phyloP scores from a whole-genome alignment of 2,329 filamentous ascomycete genomes.

The Grosmannia huntii region DNA sequence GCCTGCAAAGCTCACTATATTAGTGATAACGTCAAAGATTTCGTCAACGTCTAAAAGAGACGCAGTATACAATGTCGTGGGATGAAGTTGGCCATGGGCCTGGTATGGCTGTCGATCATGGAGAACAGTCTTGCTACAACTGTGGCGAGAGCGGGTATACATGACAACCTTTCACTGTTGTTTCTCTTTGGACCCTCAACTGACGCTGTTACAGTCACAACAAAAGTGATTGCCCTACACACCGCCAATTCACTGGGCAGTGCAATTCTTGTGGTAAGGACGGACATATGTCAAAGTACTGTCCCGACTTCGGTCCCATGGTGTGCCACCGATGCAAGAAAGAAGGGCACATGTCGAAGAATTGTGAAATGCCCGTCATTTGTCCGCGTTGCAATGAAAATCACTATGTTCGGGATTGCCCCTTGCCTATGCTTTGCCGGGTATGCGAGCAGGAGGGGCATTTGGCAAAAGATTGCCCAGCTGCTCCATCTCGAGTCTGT shows the following conservation, averaged over 20 bases:
- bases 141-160: not conserved
- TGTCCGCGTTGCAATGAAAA: conserved; percentile 33
- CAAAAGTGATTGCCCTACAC: conserved; percentile 49
- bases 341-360: conserved; percentile 40
- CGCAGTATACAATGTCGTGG: not conserved
- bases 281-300: conserved; percentile 40
- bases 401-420: conserved; percentile 41
- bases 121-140: not conserved
- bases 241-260: conserved; percentile 24
- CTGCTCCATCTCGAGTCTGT: conserved; percentile 41
- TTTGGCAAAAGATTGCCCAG: conserved; percentile 40
- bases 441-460: conserved; percentile 36
- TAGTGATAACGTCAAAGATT: no score
- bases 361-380: conserved; percentile 41
- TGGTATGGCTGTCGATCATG: not conserved
- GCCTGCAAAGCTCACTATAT: no score
- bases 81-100: not conserved
- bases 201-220: conserved; percentile 33
- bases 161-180: not conserved
- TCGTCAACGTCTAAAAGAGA: not conserved
- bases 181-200: not conserved
- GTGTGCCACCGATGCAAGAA: conserved; percentile 30
- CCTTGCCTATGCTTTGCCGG: conserved; percentile 19
- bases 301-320: conserved; percentile 24
- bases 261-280: conserved; percentile 31